Base-by-base conservation (phyloP, 108 stramenopile genomes). In the Poteriospumella lacustris region DNA sequence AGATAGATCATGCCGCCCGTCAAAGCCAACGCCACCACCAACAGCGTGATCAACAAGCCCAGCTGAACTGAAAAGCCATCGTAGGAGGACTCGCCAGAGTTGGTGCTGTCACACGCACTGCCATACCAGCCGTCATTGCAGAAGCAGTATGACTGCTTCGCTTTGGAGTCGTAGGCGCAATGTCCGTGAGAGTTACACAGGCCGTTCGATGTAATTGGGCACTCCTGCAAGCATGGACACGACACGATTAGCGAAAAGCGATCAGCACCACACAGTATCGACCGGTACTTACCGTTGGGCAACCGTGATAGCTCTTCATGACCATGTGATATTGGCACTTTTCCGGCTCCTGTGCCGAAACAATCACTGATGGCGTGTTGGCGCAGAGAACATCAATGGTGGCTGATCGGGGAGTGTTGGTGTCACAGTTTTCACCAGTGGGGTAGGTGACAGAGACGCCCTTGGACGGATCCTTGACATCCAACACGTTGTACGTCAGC, bases 241-340 rank as follows among this genome's bases (percentile, higher is more conserved):
- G 24, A 56, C 24, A 19, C 24, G 24, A 56, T 56, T 56, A 56
- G 52, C 52, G 24, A 68, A 19, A 40, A 19, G 28, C 19, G 19
- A 39, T 39, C 34, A 19, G 24, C 19, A 39, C 19, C 12, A 19
- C 15, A 19, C 34, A 68, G 15, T 36, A 68, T 40, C 19, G 24
- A 36, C 39, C 12, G 19, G 19, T 40, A 68, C 36, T 39, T 68
- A 68, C 64, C 64, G 38, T 73, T 3, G 70, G 70, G 31, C 70
- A 73, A 5, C 70, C 70, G 42, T 38, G 41, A 33, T 73, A 73
- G 41, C 70, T 73, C 41, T 73, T 73, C 70, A 73, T 73, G 28
- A 42, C 36, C 36, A 73, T 12, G 41, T 73, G 70, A 38, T 73
- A 73, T 9, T 39, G 5, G 36, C 70, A 73, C 24, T 42, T 5